phyloP scores from a whole-genome alignment of 2,329 filamentous ascomycete genomes.

The Colletotrichum sp. region DNA sequence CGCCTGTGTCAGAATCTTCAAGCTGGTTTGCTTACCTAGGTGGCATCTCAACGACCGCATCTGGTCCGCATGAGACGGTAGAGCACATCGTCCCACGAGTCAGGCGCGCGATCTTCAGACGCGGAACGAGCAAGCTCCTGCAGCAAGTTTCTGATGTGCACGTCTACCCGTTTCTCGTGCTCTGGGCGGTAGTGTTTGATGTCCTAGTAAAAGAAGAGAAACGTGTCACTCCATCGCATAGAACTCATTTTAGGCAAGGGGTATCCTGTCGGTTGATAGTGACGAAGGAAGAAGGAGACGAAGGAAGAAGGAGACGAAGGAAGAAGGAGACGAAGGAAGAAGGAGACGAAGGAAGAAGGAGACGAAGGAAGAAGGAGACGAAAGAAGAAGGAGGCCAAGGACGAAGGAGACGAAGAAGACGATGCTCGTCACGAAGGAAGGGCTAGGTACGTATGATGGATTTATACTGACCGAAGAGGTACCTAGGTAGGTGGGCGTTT shows the following conservation, averaged over 20 bases:
- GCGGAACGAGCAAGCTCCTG: not conserved
- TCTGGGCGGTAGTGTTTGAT: not conserved
- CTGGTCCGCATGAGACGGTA: not conserved
- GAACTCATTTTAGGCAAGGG: not conserved
- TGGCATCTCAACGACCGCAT: not conserved
- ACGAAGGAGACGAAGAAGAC: too few species aligned
- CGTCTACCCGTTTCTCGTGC: not conserved
- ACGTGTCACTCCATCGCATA: accelerated
- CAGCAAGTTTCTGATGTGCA: not conserved
- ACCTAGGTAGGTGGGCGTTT: not conserved
- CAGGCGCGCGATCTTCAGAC: not conserved
- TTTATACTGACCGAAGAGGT: accelerated
- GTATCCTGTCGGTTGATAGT: not conserved
- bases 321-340: too few species aligned
- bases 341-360: too few species aligned
- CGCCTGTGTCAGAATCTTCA: not conserved
- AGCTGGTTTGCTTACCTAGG: accelerated
- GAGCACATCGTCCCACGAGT: not conserved
- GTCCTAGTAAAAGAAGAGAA: not conserved
- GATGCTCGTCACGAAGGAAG: not conserved
- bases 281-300: too few species aligned
- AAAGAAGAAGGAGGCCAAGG: too few species aligned
- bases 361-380: too few species aligned
- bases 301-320: too few species aligned
- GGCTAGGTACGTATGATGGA: not conserved